These are phyloP conservation scores for Boeremia exigua DNA, from an alignment of 2,329 filamentous ascomycete species.

Conservation along the genomic window DNA sequence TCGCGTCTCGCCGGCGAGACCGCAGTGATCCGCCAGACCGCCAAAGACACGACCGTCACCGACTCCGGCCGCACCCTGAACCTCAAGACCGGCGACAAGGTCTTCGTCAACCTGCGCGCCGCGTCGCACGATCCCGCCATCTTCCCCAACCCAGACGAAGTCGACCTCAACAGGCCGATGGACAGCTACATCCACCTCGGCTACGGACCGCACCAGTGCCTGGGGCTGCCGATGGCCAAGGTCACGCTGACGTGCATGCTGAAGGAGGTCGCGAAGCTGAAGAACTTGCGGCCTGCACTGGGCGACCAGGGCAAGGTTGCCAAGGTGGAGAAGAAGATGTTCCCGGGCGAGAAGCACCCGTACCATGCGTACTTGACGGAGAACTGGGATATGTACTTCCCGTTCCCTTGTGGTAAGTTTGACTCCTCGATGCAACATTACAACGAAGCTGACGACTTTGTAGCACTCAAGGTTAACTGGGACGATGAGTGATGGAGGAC, in stretches of 20 bases:
- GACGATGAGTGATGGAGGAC: constrained; percentile 15
- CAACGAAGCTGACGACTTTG: constrained; percentile 13
- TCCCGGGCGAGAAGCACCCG: constrained; percentile 36
- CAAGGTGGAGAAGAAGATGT: constrained; percentile 48
- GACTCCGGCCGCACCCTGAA: constrained; percentile 39
- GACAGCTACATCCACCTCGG: constrained; percentile 55
- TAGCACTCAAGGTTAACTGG: constrained; percentile 41
- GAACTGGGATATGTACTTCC: constrained; percentile 56
- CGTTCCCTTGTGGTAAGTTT: constrained; percentile 55
- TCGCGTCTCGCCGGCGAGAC: constrained; percentile 53
- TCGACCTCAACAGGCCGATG: constrained; percentile 48
- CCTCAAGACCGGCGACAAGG: constrained; percentile 46
- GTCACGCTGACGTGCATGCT: constrained; percentile 55
- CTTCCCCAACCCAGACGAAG: constrained; percentile 51
- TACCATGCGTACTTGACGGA: constrained; percentile 57
- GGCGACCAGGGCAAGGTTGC: constrained; percentile 51
- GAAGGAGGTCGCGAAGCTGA: constrained; percentile 51
- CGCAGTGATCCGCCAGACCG: constrained; percentile 49
- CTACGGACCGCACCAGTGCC: constrained; percentile 51
- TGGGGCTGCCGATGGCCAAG: constrained; percentile 52
- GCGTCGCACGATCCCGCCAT: constrained; percentile 49
- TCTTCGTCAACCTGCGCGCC: constrained; percentile 54
- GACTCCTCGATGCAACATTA: not conserved
- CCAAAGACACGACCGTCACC: constrained; percentile 40
- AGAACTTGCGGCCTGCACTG: constrained; percentile 47